A percentile compares a stretch with the other conserved stretches of the same genome.
Conservation (phyloP, 139 green algal species). For the Desmodesmus armatus region DNA sequence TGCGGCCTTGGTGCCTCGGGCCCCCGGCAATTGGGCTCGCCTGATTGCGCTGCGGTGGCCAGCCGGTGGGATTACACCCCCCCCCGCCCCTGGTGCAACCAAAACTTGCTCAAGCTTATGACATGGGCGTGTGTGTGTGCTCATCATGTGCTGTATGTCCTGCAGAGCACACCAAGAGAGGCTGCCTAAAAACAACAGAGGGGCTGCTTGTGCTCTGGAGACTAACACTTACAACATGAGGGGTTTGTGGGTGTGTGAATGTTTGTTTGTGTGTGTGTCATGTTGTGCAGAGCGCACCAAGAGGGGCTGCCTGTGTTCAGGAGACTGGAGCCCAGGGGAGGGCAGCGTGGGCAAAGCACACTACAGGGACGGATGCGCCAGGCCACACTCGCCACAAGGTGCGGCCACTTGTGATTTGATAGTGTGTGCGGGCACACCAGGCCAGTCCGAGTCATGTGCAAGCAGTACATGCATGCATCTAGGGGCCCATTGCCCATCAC, state of each 20-base stretch:
- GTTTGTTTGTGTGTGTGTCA: no score
- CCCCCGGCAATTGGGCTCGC: no score
- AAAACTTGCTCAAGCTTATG: no score
- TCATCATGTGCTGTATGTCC: background rate
- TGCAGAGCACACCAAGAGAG: background rate
- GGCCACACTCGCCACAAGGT: background rate
- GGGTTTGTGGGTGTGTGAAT: background rate
- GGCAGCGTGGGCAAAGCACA: background rate
- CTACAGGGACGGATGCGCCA: slow-evolving; percentile 24
- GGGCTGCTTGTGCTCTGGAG: no score
- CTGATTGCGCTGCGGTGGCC: no score
- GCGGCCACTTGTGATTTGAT: background rate
- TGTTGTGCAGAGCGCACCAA: background rate
- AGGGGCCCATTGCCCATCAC: background rate
- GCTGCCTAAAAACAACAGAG: no score
- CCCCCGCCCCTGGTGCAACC: no score
- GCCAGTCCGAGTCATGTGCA: background rate
- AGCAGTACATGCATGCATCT: background rate
- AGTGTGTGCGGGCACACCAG: background rate
- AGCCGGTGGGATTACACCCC: no score
- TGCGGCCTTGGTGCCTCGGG: no score
- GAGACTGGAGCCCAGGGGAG: background rate
- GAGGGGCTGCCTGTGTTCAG: slow-evolving; percentile 18
- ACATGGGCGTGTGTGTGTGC: background rate
- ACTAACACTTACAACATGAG: no score